These are phyloP conservation scores for Xanthoconium stramineum DNA, from an alignment of 768 basidiomycete species.

Conservation along the genomic window DNA sequence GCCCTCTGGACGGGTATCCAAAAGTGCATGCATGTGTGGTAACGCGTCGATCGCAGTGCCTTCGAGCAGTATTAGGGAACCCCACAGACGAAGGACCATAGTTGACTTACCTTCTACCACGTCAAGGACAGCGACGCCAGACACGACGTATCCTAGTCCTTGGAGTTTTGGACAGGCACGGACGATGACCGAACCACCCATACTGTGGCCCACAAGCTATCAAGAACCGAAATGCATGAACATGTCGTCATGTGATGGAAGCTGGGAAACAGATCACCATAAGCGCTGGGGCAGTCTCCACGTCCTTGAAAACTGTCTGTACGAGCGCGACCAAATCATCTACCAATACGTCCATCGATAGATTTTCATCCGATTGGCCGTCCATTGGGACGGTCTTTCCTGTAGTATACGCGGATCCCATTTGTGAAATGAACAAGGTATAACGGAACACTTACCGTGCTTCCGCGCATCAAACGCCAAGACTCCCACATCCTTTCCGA, in stretches of 20 bases:
- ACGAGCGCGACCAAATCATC: slow-evolving; percentile 71
- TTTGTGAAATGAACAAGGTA: not conserved
- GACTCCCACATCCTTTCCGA: slow-evolving; percentile 74
- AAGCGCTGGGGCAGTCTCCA: slow-evolving; percentile 61
- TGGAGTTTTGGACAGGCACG: slow-evolving; percentile 66
- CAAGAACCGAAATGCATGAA: not conserved
- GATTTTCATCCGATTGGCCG: slow-evolving; percentile 25
- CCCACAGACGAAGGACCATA: not conserved
- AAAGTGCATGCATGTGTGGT: slow-evolving; percentile 85
- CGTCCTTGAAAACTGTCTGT: slow-evolving; percentile 64
- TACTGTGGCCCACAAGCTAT: slow-evolving; percentile 90
- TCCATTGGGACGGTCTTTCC: slow-evolving; percentile 28
- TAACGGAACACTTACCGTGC: slow-evolving; percentile 60
- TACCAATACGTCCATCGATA: slow-evolving; percentile 71
- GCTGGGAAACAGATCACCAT: slow-evolving; percentile 43
- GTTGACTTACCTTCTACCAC: slow-evolving; percentile 76
- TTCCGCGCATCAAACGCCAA: slow-evolving; percentile 78
- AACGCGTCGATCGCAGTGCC: slow-evolving; percentile 93
- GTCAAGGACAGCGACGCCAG: slow-evolving; percentile 79
- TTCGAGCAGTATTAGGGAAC: slow-evolving; percentile 25
- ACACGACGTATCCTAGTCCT: slow-evolving; percentile 62
- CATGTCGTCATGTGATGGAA: not conserved
- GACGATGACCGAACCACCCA: slow-evolving; percentile 90
- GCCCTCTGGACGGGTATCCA: slow-evolving; percentile 81
- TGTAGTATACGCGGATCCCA: not conserved